Evolutionary conservation across 2,329 filamentous ascomycete genomes (phyloP), one percentile per base, ranked within the genome.

Genomic region (Ophiostoma sp.): DNA sequence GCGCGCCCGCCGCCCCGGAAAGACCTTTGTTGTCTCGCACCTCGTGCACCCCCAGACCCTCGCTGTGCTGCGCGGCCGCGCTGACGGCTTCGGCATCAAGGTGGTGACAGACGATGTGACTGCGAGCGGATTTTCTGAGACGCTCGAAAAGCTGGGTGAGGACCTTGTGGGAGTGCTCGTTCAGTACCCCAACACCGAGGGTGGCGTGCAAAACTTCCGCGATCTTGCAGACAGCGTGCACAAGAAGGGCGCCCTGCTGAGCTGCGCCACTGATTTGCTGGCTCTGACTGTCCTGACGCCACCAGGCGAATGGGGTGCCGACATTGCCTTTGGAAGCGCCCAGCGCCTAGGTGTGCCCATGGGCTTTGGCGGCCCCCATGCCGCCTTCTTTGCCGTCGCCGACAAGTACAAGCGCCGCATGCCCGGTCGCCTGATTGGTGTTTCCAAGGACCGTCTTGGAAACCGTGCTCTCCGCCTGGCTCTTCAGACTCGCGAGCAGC

Each of bases 361-460:
- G 77, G 94, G 94, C 67, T 96, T 90, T 75, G 94, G 94, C 76
- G 94, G 94, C 27, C 94, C 94, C n/a, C 94, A 97, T 77, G 94
- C 94, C 35, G 94, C 94, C 23, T 98, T 98, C 86, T 97, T 98
- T 78, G 92, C 94, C 27, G 93, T 94, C 69, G 88, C 88, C 69
- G 94, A 97, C 67, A 92, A 94, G 80, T 89, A 94, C 82, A 97
- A 97, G 87, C 87, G 94, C 72, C 96, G 96, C 82, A 94, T 97
- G 73, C 94, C 94, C 4, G 94, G 94, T 62, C 90, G 94, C 74
- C 82, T 97, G 39, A 90, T 98, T 72, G 94, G 94, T 75, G 85
- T 97, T 3, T 97, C 94, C 68, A 96, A 96, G 80, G 94, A 98
- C 77, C 87, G 94, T 69, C 84, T 93, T 5, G 94, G 94, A 8